Conservation (phyloP, 129 eudicot genomes). For the Silybum marianum region DNA sequence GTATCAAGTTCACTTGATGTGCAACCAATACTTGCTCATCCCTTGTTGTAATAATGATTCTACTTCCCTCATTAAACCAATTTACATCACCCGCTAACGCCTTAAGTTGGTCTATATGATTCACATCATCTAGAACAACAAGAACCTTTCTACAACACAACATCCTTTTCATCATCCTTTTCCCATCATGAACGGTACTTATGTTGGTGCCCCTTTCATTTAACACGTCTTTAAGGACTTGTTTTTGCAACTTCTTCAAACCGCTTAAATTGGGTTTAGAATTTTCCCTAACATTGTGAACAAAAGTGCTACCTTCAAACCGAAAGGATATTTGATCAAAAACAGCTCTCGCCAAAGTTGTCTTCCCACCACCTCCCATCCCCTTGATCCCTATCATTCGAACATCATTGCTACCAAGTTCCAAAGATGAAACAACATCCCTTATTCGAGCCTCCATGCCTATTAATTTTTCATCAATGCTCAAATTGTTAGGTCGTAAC, state of each 20-base stretch:
- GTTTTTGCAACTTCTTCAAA: neutral
- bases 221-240: neutral
- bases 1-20: conserved; percentile 13
- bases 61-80: conserved; percentile 38
- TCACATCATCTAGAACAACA: conserved; percentile 43
- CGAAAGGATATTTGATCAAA: too few relatives aligned
- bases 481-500: neutral
- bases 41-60: conserved; percentile 39
- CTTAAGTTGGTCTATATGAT: conserved; percentile 22
- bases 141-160: conserved; percentile 8
- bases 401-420: too few relatives aligned
- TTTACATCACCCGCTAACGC: conserved; percentile 5
- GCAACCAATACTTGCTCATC: conserved; percentile 10
- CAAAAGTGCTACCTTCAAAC: too few relatives aligned
- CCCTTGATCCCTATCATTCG: too few relatives aligned
- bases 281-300: too few relatives aligned
- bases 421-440: neutral
- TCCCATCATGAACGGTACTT: neutral
- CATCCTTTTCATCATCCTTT: neutral
- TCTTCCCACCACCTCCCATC: conserved; percentile 34
- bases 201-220: neutral
- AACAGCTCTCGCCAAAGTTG: too few relatives aligned
- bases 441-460: conserved; percentile 7
- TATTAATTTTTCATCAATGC: neutral
- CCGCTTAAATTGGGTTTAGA: too few relatives aligned